Base-by-base conservation (phyloP, 495 filamentous ascomycete species). In the Bathelium albidoporum region DNA sequence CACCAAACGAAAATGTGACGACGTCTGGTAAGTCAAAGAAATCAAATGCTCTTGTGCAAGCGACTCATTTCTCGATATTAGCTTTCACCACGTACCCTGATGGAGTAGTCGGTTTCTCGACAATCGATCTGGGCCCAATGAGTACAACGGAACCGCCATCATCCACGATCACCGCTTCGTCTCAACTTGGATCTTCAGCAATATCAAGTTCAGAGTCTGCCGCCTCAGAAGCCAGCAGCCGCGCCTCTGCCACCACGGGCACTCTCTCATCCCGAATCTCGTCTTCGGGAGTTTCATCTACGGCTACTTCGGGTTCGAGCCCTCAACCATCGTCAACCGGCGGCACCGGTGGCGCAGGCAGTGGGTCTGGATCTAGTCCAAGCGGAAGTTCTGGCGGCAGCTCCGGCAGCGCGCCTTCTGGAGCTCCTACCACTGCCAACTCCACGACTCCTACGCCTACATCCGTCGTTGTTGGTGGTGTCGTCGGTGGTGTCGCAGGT, bases 401-500 rank as follows among this genome's bases (percentile, higher is more conserved):
- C 29, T 55, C 49, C 2, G 24, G 49, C 20, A 29, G 49, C 29
- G 16, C 60, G 52, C 20, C 60, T 34, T 12, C 36, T 3, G 43
- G 5, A n/a, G 60, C 60, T 26, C 18, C 60, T n/a, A n/a, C n/a
- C n/a, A 26, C 58, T 32, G 22, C 60, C 18, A 62, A 28, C 22
- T 2, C 5, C 2, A 62, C 60, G 9, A 60, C 29, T 20, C 64
- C 64, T 5, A 41, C 69, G 11, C 69, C 69, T 1, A 28, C 69
- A 4, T 59, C 64, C 18, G 66, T 64, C 20, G 65, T 71, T 10
- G 69, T 66, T 9, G 69, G 69, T 18, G 69, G 69, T 16, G 69
- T 70, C 3, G 68, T 71, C 14, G 69, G 69, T 20, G 69, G 69
- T 36, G 67, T 66, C 1, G 69, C 69, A 24, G 69, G 69, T 34